Evolutionary conservation across 1,284 basidiomycete species (phyloP), one percentile per base, ranked within the genome.

Genomic region (Trametes hirsuta): DNA sequence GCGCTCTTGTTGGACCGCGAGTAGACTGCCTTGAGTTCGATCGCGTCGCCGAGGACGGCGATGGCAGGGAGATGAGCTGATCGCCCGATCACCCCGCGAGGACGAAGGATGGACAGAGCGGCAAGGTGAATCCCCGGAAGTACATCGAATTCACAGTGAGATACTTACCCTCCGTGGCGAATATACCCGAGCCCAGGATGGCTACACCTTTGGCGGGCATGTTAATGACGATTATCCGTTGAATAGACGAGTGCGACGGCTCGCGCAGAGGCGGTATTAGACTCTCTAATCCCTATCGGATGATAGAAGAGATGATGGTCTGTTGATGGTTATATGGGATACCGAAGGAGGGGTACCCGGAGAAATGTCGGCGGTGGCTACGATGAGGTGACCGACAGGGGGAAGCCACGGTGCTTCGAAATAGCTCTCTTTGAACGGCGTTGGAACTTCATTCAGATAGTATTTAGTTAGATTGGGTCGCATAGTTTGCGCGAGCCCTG

Each of bases 51-150:
- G 47, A 90, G 77, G 14, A 76, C 69, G 18, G 79, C 79, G 54
- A 94, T 80, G 11, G 88, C 86, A 40, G 92, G 91, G 21, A 94
- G 77, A 75, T 94, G 88, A 8, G 88, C 88, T 88, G 71, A 73
- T 64, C 36, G 59, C 48, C 46, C 46, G 56, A 54, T 59, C 52
- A 42, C n/a, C 21, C 18, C 15, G 14, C 37, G 14, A 30, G 54
- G 30, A 37, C 10, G 46, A 24, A 45, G 8, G n/a, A 55, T 22
- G 37, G 14, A 21, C 15, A 15, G 12, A 39, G 53, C n/a, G 34
- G 6, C 47, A 36, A 65, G 72, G 71, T 75, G 69, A 76, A 76
- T 74, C 68, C 67, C 75, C 72, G 72, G 74, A 64, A 48, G 40
- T 68, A 65, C 55, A 36, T 68, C 63, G 65, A 64, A 46, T 14